Evolutionary conservation across 805 yeast species (phyloP).

Genomic region (Ascoidea asiatica): DNA sequence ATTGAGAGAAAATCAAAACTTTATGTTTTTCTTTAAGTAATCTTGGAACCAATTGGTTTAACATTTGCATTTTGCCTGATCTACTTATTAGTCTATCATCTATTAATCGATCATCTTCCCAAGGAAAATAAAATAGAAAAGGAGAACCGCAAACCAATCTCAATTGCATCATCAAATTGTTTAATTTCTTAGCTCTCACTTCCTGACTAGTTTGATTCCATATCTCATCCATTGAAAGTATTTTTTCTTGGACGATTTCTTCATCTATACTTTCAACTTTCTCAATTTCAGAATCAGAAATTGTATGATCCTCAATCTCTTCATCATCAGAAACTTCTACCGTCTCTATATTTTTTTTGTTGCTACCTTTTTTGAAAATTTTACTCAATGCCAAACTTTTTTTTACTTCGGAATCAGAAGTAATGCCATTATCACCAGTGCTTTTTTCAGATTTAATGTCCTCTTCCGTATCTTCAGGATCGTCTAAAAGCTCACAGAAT

Average conservation of each 20-base stretch:
- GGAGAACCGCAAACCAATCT: constrained; percentile 82
- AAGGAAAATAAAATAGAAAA: constrained; percentile 71
- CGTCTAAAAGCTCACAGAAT: too few relatives aligned
- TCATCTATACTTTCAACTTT: too few relatives aligned
- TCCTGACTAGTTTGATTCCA: constrained; percentile 24
- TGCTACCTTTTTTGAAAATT: too few relatives aligned
- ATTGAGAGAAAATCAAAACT: constrained; percentile 76
- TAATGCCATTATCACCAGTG: too few relatives aligned
- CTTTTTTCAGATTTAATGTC: too few relatives aligned
- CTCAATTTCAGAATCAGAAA: not conserved
- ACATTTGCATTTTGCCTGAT: constrained; percentile 48
- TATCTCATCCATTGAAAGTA: constrained; percentile 10
- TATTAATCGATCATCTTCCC: constrained; percentile 31
- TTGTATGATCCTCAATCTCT: constrained; percentile 14
- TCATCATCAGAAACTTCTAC: not conserved
- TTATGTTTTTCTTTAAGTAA: constrained; percentile 45
- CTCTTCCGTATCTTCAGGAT: too few relatives aligned
- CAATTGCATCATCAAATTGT: constrained; percentile 70
- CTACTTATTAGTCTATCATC: constrained; percentile 30
- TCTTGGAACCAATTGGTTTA: constrained; percentile 40
- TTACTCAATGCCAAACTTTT: too few relatives aligned
- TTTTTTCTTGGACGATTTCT: not conserved
- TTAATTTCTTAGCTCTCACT: constrained; percentile 38
- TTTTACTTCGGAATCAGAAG: too few relatives aligned
- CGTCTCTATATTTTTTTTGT: not conserved